Evolutionary conservation across 2,329 filamentous ascomycete genomes (phyloP).

Genomic region (Pseudogymnoascus sp.): DNA sequence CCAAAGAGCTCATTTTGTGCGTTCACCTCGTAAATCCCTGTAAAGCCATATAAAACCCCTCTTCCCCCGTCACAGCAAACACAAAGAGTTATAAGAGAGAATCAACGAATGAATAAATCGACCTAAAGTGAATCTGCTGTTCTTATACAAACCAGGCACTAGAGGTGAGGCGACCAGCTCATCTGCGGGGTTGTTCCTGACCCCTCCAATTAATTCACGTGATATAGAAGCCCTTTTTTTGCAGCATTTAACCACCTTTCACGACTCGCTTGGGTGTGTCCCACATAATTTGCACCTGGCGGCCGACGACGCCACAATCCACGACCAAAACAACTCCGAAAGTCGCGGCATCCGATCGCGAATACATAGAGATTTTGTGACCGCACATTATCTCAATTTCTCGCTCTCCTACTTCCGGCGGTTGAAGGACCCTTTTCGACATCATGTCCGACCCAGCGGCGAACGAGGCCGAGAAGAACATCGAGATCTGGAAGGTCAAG

Average conservation of each 20-base stretch:
- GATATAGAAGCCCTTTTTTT: constrained; percentile 6
- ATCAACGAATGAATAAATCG: neutral
- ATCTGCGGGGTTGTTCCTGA: constrained; percentile 8
- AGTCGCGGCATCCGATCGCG: constrained; percentile 8
- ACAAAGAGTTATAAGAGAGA: neutral
- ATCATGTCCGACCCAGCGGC: constrained; percentile 81
- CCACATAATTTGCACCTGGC: constrained; percentile 6
- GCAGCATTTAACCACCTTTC: constrained; percentile 9
- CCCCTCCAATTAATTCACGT: constrained; percentile 6
- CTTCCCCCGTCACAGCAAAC: neutral
- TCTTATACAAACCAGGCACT: neutral
- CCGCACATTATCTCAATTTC: constrained; percentile 1
- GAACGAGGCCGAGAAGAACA: constrained; percentile 97
- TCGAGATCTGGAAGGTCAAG: constrained; percentile 95
- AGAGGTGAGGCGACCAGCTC: neutral
- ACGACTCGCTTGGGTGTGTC: neutral
- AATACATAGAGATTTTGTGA: constrained; percentile 6
- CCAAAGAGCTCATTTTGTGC: neutral
- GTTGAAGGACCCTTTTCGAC: constrained; percentile 23
- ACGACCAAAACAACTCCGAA: constrained; percentile 4
- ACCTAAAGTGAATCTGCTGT: neutral
- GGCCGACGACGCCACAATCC: constrained; percentile 7
- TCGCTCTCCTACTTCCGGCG: neutral
- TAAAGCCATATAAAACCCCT: neutral
- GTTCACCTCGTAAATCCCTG: constrained; percentile 1